These are phyloP conservation scores for Phytopythium delawarense DNA, from an alignment of 352 stramenopile species.

Conservation along the genomic window DNA sequence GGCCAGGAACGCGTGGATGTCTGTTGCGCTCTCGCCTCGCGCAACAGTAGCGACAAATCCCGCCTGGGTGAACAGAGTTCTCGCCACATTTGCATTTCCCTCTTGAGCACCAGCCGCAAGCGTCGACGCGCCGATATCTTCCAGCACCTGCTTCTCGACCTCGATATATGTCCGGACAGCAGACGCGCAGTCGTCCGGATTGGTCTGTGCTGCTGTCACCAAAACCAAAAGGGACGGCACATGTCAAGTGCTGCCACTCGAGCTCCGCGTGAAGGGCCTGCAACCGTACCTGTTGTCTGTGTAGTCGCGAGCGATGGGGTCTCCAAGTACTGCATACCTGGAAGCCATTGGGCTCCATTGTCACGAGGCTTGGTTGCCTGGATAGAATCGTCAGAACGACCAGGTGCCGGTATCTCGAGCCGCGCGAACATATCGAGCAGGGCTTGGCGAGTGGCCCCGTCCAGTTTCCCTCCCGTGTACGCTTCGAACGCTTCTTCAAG, in stretches of 20 bases:
- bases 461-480: conserved; percentile 22
- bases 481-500: conserved; percentile 21
- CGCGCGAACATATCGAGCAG: neutral
- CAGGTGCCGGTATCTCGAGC: neutral
- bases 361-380: neutral
- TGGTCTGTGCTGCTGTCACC: neutral
- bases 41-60: neutral
- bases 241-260: too few relatives aligned
- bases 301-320: neutral
- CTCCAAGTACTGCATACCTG: conserved; percentile 1
- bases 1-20: neutral
- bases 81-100: neutral
- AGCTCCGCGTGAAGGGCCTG: too few relatives aligned
- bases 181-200: neutral
- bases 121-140: neutral
- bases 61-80: neutral
- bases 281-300: neutral
- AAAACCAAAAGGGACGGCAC: neutral
- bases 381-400: neutral
- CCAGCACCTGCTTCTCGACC: conserved; percentile 3
- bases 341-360: neutral
- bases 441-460: conserved; percentile 8
- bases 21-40: neutral
- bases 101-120: neutral
- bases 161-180: conserved; percentile 3